Percentiles rank a stretch among this genome's conserved stretches.
Evolutionary conservation across 1,284 basidiomycete genomes (phyloP).

Genomic region (Macrocybe sp.): DNA sequence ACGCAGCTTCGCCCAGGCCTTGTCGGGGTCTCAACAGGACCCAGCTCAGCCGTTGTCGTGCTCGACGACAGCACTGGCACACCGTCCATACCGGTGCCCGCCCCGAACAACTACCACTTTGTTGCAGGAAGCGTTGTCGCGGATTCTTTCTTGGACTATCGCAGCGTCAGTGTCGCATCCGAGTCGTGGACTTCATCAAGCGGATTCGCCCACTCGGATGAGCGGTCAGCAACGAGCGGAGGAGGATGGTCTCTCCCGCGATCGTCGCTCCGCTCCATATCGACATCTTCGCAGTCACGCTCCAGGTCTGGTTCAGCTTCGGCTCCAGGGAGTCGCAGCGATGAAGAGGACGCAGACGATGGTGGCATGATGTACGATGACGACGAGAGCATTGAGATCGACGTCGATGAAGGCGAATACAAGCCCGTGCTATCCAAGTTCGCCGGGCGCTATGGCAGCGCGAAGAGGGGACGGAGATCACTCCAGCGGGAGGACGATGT

Average conservation of each 20-base stretch:
- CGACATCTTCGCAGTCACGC: constrained; percentile 19
- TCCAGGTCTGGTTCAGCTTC: constrained; percentile 24
- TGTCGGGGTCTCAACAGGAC: constrained; percentile 39
- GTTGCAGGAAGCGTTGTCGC: constrained; percentile 10
- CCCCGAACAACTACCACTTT: constrained; percentile 12
- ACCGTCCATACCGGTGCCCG: constrained; percentile 22
- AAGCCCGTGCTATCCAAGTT: constrained; percentile 15
- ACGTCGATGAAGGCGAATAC: constrained; percentile 24
- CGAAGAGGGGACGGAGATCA: neutral
- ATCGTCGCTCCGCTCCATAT: constrained; percentile 42
- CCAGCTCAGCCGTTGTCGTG: constrained; percentile 8
- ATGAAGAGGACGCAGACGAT: constrained; percentile 18
- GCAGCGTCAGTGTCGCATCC: constrained; percentile 24
- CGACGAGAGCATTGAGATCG: constrained; percentile 30
- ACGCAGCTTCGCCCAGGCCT: constrained; percentile 58
- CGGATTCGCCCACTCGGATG: constrained; percentile 9
- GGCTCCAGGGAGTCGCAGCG: constrained; percentile 25
- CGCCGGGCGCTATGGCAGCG: constrained; percentile 13
- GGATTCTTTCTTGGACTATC: constrained; percentile 16
- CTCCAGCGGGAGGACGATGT: constrained; percentile 27
- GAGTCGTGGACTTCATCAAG: constrained; percentile 16
- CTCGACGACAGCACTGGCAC: constrained; percentile 11
- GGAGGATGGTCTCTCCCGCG: constrained; percentile 50
- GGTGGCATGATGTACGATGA: constrained; percentile 12
- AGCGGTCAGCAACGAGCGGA: constrained; percentile 8